Percentiles rank a stretch among this genome's conserved stretches.
Conservation (phyloP, 345 rosid genomes). For the Murraya paniculata region DNA sequence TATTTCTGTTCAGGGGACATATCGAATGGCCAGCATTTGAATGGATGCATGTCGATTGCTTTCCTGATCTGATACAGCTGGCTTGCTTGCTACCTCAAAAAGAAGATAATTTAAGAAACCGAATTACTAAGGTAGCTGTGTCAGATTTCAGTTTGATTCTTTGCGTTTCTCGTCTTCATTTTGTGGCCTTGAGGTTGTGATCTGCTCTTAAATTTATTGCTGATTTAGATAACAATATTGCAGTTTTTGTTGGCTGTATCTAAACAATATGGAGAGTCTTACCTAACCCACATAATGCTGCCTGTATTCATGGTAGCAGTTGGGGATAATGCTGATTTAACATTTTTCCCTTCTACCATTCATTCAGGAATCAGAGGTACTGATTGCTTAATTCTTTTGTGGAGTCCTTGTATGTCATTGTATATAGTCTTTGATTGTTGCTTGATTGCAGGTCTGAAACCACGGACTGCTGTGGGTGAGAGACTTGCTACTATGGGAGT, state of each 20-base stretch:
- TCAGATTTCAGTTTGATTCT: conserved; percentile 14
- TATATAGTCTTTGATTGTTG: conserved; percentile 20
- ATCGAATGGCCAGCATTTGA: conserved; percentile 88
- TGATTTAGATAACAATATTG: conserved; percentile 27
- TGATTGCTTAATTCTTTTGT: conserved; percentile 9
- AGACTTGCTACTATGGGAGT: conserved; percentile 74
- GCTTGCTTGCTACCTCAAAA: conserved; percentile 80
- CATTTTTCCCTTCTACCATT: conserved; percentile 53
- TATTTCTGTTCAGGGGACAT: conserved; percentile 52
- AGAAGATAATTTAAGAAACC: conserved; percentile 84
- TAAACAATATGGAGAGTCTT: conserved; percentile 66
- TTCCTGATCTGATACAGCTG: conserved; percentile 74
- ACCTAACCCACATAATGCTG: conserved; percentile 73
- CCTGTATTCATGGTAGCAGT: conserved; percentile 88
- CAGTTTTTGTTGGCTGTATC: conserved; percentile 85
- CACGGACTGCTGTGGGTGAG: conserved; percentile 72
- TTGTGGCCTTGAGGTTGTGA: conserved; percentile 12
- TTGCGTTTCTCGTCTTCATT: not conserved
- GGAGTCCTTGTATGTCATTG: conserved; percentile 6
- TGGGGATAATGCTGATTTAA: conserved; percentile 77
- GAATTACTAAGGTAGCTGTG: conserved; percentile 64
- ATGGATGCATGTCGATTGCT: conserved; percentile 94
- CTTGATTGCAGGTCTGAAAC: conserved; percentile 68
- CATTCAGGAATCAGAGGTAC: conserved; percentile 72
- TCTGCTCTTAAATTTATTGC: conserved; percentile 16